phyloP scores from a whole-genome alignment of 164 flowering plant genomes.

The Vitis cinerea region DNA sequence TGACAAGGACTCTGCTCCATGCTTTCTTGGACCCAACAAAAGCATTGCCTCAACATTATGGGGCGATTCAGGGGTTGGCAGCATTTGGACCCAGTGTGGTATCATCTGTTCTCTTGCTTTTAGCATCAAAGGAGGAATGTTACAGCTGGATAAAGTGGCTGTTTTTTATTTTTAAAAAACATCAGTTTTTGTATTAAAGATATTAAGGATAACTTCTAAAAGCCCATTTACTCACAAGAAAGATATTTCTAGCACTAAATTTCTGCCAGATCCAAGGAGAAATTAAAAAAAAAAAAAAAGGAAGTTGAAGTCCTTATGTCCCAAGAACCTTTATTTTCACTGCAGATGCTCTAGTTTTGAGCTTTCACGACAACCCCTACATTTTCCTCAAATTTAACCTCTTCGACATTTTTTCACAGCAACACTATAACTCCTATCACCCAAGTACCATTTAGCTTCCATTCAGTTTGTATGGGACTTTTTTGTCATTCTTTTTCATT shows the following conservation, averaged over 20 bases:
- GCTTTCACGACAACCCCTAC: not conserved
- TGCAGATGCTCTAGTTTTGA: not conserved
- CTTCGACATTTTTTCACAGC: not conserved
- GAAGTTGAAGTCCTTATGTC: not conserved
- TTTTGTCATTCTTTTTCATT: not conserved
- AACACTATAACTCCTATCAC: not conserved
- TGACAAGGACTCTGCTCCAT: conserved; percentile 64
- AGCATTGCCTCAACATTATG: conserved; percentile 74
- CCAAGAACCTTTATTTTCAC: not conserved
- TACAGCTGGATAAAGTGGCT: not conserved
- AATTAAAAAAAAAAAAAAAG: not conserved
- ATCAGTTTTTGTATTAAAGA: not conserved
- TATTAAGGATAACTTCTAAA: not conserved
- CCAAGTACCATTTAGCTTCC: not conserved
- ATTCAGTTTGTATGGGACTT: not conserved
- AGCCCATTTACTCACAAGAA: not conserved
- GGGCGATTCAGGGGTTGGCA: conserved; percentile 67
- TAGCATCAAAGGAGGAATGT: not conserved
- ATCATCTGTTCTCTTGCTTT: conserved; percentile 20
- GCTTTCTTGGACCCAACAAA: conserved; percentile 68
- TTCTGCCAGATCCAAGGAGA: not conserved
- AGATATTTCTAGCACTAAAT: not conserved
- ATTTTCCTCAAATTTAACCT: not conserved
- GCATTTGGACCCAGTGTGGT: conserved; percentile 91
- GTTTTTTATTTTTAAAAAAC: not conserved